Percentiles rank a stretch among this genome's conserved stretches.
Evolutionary conservation across 2,329 filamentous ascomycete species (phyloP).

Genomic region (Trichophyton verrucosum): DNA sequence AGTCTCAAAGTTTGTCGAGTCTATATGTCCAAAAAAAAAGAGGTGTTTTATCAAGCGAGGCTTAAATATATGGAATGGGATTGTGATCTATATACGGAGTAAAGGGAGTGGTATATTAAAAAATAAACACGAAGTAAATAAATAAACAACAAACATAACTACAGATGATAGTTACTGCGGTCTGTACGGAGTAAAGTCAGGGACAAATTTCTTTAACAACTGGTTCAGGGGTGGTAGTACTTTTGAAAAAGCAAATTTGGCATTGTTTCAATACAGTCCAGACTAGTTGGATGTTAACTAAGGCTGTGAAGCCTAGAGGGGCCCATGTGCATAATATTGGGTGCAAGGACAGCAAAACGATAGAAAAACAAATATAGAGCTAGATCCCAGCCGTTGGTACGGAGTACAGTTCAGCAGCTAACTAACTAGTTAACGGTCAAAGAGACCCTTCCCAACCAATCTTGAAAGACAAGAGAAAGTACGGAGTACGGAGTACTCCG

Average conservation of each 20-base stretch:
- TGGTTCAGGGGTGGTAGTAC: no score
- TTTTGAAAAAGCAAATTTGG: neutral
- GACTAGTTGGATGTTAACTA: neutral
- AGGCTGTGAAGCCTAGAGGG: neutral
- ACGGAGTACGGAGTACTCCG: neutral
- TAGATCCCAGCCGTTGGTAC: neutral
- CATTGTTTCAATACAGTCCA: neutral
- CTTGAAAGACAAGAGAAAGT: neutral
- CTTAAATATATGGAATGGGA: no score
- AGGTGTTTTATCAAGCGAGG: neutral
- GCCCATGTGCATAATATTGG: neutral
- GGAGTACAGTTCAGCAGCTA: neutral
- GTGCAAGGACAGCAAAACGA: neutral
- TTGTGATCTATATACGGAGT: no score
- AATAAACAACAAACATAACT: no score
- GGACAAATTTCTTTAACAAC: no score
- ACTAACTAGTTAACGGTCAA: neutral
- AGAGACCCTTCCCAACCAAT: neutral
- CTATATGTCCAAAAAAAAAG: neutral
- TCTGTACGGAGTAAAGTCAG: no score
- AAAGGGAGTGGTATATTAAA: no score
- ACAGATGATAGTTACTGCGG: no score
- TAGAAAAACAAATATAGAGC: neutral
- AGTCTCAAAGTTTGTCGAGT: neutral
- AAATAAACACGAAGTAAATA: no score